phyloP scores from a whole-genome alignment of 2,329 filamentous ascomycete species.

The Pseudocercospora musae region DNA sequence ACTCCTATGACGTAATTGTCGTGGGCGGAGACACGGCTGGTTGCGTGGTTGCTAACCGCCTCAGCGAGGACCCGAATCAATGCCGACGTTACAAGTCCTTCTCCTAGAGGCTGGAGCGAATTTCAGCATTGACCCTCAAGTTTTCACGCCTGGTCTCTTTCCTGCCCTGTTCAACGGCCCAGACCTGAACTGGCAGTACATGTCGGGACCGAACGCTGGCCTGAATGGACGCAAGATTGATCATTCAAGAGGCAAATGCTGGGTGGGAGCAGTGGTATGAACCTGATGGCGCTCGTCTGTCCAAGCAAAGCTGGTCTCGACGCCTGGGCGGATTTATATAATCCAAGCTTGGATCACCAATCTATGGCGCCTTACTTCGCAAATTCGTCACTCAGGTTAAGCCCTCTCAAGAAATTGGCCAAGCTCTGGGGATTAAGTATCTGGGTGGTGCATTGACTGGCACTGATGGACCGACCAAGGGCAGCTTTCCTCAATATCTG shows the following conservation, averaged over 20 bases:
- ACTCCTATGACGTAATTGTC: slow-evolving; percentile 25
- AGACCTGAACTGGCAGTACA: slow-evolving; percentile 3
- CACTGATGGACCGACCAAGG: slow-evolving; percentile 32
- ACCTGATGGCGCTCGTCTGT: slow-evolving; percentile 32
- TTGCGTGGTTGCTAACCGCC: slow-evolving; percentile 27
- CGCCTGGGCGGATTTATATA: slow-evolving; percentile 32
- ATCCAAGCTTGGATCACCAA: slow-evolving; percentile 36
- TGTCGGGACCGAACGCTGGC: slow-evolving; percentile 2
- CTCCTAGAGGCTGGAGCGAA: slow-evolving; percentile 29
- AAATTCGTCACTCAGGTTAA: slow-evolving; percentile 1
- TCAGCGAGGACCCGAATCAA: slow-evolving; percentile 20
- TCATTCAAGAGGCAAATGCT: slow-evolving; percentile 36
- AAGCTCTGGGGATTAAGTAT: slow-evolving; percentile 1
- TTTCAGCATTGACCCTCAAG: background rate
- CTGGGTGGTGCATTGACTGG: slow-evolving; percentile 32
- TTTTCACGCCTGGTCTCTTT: slow-evolving; percentile 1
- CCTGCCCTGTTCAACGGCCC: slow-evolving; percentile 1
- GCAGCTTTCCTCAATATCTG: slow-evolving; percentile 30
- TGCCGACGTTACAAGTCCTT: slow-evolving; percentile 21
- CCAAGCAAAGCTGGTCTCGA: slow-evolving; percentile 29
- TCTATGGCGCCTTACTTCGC: slow-evolving; percentile 7
- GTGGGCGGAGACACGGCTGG: slow-evolving; percentile 29
- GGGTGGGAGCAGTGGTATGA: slow-evolving; percentile 41
- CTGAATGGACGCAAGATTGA: slow-evolving; percentile 19
- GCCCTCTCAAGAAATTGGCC: background rate